Evolutionary conservation across 2,329 filamentous ascomycete species (phyloP), one percentile per base, ranked within the genome.

Genomic region (Colletotrichum theobromicola): DNA sequence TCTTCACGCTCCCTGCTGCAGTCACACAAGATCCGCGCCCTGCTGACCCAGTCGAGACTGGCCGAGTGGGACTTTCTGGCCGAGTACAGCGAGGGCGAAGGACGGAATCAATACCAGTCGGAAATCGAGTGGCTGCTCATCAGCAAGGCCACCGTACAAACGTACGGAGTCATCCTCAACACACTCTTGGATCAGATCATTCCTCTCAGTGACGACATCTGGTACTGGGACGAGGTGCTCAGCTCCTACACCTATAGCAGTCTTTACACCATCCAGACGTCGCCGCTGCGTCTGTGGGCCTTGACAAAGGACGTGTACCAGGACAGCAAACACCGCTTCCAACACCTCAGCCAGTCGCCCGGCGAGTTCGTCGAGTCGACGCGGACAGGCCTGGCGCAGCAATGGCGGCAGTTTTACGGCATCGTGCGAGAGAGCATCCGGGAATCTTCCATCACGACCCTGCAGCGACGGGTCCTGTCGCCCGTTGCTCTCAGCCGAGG

Each of bases 211-310:
- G 93, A 98, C 77, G 95, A 98, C 78, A 93, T 98, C 28, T 96
- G 94, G 92, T 98, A 98, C 83, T 99, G 97, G 97, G 95, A 98
- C 80, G 94, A 97, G 77, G 90, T 98, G 3, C 85, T 98, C 34
- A 91, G 91, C 12, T 97, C 95, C 1, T 93, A 95, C 78, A 89
- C 91, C 63, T 94, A 93, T 80, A 96, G 94, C 77, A 93, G 92
- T 35, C 82, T 98, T 5, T 98, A 98, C 83, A 93, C 94, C 16
- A 85, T 97, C 10, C 97, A 99, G 83, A 98, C 93, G 0, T 95
- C 93, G 1, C 97, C 97, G 0, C 79, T 93, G 53, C 90, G 94
- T 21, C 83, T 98, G 37, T 96, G 92, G 91, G 85, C 87, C 4
- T 95, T 94, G 90, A 87, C 90, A 9, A 90, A 89, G 79, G 93